Conservation (phyloP, 352 stramenopile genomes). For the Thraustochytrium striatum region DNA sequence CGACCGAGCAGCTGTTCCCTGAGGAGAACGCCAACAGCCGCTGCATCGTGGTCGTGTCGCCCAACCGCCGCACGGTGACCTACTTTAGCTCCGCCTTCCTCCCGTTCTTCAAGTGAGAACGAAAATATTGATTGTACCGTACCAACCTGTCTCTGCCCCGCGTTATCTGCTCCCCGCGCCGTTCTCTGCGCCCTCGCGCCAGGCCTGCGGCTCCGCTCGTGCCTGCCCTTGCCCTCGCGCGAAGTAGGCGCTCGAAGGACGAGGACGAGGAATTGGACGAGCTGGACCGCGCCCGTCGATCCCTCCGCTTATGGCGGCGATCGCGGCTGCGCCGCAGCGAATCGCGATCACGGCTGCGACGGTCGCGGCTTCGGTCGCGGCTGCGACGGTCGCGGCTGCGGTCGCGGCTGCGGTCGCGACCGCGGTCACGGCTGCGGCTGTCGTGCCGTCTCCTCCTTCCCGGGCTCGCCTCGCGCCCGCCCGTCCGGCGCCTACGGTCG, state of each 20-base stretch:
- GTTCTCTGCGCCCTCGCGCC: background rate
- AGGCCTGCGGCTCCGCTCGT: background rate
- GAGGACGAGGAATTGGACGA: conserved; percentile 1
- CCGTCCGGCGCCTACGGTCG: background rate
- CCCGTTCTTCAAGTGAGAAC: background rate
- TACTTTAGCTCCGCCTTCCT: conserved; percentile 16
- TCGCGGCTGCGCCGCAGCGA: background rate
- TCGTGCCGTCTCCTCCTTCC: background rate
- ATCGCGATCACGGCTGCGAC: background rate
- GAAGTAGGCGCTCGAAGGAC: background rate
- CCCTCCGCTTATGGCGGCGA: background rate
- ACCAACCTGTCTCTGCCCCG: background rate
- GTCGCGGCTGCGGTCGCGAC: background rate
- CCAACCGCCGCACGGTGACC: conserved; percentile 11
- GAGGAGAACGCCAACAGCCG: conserved; percentile 15
- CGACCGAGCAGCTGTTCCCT: background rate
- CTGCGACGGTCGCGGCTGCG: background rate
- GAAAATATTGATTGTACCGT: background rate
- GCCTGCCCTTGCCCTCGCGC: background rate
- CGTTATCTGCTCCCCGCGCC: background rate
- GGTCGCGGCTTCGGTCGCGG: background rate
- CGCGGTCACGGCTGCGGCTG: background rate
- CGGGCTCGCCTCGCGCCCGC: no score
- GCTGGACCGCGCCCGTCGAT: background rate
- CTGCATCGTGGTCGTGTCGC: background rate